Percentiles rank a stretch among this genome's conserved stretches.
These are phyloP conservation scores for Aspergillus arachidicola DNA, from an alignment of 2,329 filamentous ascomycete genomes.

Conservation along the genomic window DNA sequence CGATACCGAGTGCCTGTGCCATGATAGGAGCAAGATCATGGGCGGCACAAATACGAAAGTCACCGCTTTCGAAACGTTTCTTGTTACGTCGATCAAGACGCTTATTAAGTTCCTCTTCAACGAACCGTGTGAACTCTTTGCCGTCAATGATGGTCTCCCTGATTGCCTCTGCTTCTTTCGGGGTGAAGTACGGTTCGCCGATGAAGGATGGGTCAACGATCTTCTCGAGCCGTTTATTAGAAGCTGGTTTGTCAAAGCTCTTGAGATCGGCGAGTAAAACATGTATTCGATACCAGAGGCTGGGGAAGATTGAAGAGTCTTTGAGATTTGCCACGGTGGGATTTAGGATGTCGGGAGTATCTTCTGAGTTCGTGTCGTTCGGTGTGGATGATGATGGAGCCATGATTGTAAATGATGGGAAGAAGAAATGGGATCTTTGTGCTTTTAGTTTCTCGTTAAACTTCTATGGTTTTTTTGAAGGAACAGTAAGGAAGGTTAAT, in stretches of 20 bases:
- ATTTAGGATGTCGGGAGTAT: neutral
- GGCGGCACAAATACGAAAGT: slow-evolving; percentile 38
- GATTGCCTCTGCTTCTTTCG: slow-evolving; percentile 19
- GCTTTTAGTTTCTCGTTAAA: neutral
- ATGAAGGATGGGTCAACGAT: slow-evolving; percentile 26
- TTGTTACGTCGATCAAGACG: slow-evolving; percentile 31
- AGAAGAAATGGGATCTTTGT: neutral
- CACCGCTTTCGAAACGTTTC: slow-evolving; percentile 30
- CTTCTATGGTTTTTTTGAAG: neutral
- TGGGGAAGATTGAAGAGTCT: neutral
- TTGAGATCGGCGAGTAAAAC: slow-evolving; percentile 27
- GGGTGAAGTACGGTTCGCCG: slow-evolving; percentile 25
- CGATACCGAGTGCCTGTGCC: slow-evolving; percentile 30
- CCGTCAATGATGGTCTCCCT: slow-evolving; percentile 13
- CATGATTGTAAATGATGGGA: neutral
- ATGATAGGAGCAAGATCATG: slow-evolving; percentile 37
- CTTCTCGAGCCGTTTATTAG: slow-evolving; percentile 20
- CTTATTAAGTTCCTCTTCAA: slow-evolving; percentile 24
- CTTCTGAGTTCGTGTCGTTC: fast-evolving
- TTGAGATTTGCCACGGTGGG: neutral
- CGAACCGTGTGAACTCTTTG: slow-evolving; percentile 20
- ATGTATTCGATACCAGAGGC: slow-evolving; percentile 28
- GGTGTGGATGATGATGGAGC: neutral
- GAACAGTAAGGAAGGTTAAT: neutral
- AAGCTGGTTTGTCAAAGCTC: slow-evolving; percentile 18